Evolutionary conservation across 805 yeast species (phyloP).

Genomic region (Zygoascus ofunaensis): DNA sequence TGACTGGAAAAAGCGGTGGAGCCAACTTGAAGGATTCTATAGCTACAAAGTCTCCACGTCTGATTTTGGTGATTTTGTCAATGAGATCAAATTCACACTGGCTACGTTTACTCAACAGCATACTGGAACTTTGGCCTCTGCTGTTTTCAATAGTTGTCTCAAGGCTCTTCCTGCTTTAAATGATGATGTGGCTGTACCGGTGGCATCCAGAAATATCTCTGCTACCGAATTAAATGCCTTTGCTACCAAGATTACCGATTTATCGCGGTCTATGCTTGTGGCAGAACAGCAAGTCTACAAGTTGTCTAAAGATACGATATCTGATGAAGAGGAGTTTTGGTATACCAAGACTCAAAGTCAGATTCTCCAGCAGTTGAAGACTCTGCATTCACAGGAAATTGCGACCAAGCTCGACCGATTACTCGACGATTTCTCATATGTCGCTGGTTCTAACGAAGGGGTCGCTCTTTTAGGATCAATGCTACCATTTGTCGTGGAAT

Average conservation of each 20-base stretch:
- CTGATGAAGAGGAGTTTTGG: slow-evolving; percentile 62
- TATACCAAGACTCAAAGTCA: slow-evolving; percentile 41
- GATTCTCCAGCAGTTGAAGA: slow-evolving; percentile 34
- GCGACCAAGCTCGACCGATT: slow-evolving; percentile 27
- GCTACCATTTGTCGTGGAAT: slow-evolving; percentile 55
- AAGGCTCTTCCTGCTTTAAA: neutral
- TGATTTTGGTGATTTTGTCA: neutral
- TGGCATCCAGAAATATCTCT: neutral
- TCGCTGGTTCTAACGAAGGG: slow-evolving; percentile 11
- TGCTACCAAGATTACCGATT: slow-evolving; percentile 1
- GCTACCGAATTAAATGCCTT: neutral
- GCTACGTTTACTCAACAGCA: neutral
- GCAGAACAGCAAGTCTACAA: slow-evolving; percentile 47
- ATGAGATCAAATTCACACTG: neutral
- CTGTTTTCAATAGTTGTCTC: neutral
- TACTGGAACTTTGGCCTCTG: neutral
- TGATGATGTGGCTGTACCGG: neutral
- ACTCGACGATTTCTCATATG: slow-evolving; percentile 28
- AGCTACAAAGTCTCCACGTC: neutral
- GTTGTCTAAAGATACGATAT: slow-evolving; percentile 31
- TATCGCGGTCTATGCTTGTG: slow-evolving; percentile 53
- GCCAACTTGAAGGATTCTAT: neutral
- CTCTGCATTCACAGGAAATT: slow-evolving; percentile 35
- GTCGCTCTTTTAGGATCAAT: slow-evolving; percentile 37
- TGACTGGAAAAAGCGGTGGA: neutral